These are phyloP conservation scores for Kwoniella pini DNA, from an alignment of 768 basidiomycete species.

Conservation along the genomic window DNA sequence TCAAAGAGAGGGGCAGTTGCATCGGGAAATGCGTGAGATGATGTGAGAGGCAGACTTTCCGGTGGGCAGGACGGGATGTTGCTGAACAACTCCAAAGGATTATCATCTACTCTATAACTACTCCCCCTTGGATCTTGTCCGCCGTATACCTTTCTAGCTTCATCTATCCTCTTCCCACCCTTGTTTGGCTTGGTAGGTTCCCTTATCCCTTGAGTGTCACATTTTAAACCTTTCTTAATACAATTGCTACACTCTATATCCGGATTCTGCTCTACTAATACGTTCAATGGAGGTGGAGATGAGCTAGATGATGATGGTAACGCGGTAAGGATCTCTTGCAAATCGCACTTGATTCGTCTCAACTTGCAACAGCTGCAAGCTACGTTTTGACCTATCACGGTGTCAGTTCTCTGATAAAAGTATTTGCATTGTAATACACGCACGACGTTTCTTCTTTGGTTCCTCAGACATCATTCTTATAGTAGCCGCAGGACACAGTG, in stretches of 20 bases:
- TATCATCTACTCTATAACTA: neutral
- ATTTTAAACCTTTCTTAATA: conserved; percentile 34
- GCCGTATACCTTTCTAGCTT: conserved; percentile 32
- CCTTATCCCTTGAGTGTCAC: conserved; percentile 31
- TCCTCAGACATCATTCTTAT: neutral
- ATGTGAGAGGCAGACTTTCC: neutral
- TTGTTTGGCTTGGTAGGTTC: conserved; percentile 42
- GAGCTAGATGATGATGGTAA: conserved; percentile 9
- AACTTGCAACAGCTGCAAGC: conserved; percentile 42
- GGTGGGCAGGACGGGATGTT: neutral
- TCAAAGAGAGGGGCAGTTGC: too few species aligned
- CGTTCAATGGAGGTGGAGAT: conserved; percentile 15
- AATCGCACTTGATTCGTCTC: conserved; percentile 40
- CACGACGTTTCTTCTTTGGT: conserved; percentile 32
- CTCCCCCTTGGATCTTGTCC: neutral
- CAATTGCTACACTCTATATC: conserved; percentile 35
- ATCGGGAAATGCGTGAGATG: too few species aligned
- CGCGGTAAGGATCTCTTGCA: conserved; percentile 19
- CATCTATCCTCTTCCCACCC: conserved; percentile 39
- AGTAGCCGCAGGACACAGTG: neutral
- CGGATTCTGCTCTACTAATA: conserved; percentile 27
- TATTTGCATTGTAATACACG: neutral
- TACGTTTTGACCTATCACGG: conserved; percentile 41
- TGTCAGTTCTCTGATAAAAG: neutral
- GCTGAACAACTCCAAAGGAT: neutral